Evolutionary conservation across 1,284 basidiomycete species (phyloP).

Genomic region (Dichomitus squalens): DNA sequence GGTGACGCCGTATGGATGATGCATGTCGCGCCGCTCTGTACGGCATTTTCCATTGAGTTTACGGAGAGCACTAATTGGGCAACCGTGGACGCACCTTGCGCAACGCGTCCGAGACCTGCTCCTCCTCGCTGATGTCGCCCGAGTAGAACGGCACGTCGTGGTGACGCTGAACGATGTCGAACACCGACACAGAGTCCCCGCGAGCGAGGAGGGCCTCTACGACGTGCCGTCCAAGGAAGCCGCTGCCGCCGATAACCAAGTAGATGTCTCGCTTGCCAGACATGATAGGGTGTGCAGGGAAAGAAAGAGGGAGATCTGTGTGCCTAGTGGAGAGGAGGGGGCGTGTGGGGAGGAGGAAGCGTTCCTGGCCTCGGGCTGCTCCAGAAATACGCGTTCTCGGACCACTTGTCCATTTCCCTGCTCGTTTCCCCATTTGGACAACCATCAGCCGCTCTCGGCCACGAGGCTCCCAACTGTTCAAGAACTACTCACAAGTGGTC

Average conservation of each 20-base stretch:
- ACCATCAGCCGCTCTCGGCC: background rate
- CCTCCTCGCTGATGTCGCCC: constrained; percentile 83
- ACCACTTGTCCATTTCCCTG: constrained; percentile 10
- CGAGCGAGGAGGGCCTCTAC: constrained; percentile 81
- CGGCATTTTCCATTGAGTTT: background rate
- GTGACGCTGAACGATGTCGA: constrained; percentile 91
- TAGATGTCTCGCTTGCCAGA: constrained; percentile 52
- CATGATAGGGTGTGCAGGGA: constrained; percentile 20
- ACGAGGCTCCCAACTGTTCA: too few relatives aligned
- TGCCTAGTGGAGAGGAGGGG: background rate
- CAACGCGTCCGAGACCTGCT: constrained; percentile 71
- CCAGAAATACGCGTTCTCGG: constrained; percentile 11
- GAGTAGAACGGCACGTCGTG: constrained; percentile 85
- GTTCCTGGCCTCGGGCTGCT: constrained; percentile 1
- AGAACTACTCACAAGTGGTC: too few relatives aligned
- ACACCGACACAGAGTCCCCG: constrained; percentile 80
- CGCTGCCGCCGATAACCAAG: constrained; percentile 89
- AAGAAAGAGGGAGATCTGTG: background rate
- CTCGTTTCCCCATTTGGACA: constrained; percentile 1
- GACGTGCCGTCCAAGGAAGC: constrained; percentile 90
- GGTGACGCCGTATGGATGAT: constrained; percentile 98
- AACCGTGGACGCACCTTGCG: constrained; percentile 53
- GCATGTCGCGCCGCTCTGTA: constrained; percentile 77
- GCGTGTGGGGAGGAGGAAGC: background rate
- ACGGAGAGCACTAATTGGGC: background rate